phyloP scores from a whole-genome alignment of 495 filamentous ascomycete genomes.

The Massariosphaeria phaeospora region DNA sequence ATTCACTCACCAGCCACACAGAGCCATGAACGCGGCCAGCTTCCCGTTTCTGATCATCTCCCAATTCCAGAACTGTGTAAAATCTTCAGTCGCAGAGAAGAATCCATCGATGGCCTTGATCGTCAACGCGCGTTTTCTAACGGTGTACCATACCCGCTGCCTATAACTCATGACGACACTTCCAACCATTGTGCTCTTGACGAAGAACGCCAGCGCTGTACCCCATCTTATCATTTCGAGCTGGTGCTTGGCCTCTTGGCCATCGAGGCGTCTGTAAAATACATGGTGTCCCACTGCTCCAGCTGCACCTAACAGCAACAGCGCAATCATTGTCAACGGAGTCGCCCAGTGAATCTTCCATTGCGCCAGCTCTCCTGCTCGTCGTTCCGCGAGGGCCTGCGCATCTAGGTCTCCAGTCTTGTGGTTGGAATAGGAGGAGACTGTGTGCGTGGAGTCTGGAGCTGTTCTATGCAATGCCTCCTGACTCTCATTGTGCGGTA shows the following conservation, averaged over 20 bases:
- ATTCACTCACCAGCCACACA: conserved; percentile 35
- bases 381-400: conserved; percentile 21
- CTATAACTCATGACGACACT: conserved; percentile 38
- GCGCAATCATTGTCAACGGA: conserved; percentile 36
- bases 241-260: conserved; percentile 37
- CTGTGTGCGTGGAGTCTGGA: conserved; percentile 6
- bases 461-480: not conserved
- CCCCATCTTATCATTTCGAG: conserved; percentile 39
- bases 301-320: conserved; percentile 38
- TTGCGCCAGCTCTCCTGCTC: conserved; percentile 27
- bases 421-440: too few relatives aligned
- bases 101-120: conserved; percentile 40
- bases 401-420: conserved; percentile 24
- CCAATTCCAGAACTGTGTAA: conserved; percentile 33
- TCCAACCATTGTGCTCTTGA: conserved; percentile 41
- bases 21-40: conserved; percentile 42
- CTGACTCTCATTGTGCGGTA: not conserved
- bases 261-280: conserved; percentile 39
- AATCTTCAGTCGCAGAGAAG: conserved; percentile 42
- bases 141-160: conserved; percentile 43
- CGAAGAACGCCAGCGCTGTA: conserved; percentile 43
- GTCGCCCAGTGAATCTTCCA: conserved; percentile 43
- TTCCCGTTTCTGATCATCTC: conserved; percentile 41
- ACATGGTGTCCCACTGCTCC: conserved; percentile 41
- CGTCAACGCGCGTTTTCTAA: conserved; percentile 39